Conservation (phyloP, 2,329 filamentous ascomycete genomes). For the Sordariomycetes sp. region DNA sequence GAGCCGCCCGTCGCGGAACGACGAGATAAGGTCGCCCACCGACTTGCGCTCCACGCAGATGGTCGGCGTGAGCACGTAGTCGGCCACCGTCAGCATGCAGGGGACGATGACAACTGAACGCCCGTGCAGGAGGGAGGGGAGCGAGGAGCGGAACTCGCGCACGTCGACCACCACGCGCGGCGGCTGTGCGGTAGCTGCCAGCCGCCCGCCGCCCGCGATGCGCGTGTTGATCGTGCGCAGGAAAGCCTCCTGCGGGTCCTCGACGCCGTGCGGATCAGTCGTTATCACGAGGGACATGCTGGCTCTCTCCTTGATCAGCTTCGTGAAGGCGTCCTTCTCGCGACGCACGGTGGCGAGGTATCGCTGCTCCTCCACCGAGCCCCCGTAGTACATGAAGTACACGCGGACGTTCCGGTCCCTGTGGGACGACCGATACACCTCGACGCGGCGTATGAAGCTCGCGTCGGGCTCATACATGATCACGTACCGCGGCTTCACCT, state of each 20-base stretch:
- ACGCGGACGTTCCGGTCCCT: conserved; percentile 79
- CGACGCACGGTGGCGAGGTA: conserved; percentile 83
- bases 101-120: conserved; percentile 82
- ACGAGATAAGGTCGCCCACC: conserved; percentile 80
- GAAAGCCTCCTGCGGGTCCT: conserved; percentile 85
- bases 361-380: conserved; percentile 89
- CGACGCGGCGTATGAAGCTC: conserved; percentile 85
- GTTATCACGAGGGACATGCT: conserved; percentile 86
- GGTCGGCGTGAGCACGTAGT: conserved; percentile 84
- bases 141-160: conserved; percentile 85
- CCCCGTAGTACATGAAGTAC: conserved; percentile 94
- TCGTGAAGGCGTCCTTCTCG: conserved; percentile 94
- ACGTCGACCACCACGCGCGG: conserved; percentile 92
- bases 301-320: conserved; percentile 86
- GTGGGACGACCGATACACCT: conserved; percentile 93
- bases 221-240: conserved; percentile 92
- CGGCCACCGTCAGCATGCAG: conserved; percentile 91
- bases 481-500: conserved; percentile 85
- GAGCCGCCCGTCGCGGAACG: conserved; percentile 82
- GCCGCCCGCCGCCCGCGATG: conserved; percentile 83
- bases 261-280: conserved; percentile 50
- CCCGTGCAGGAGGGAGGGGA: conserved; percentile 85
- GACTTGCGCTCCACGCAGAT: conserved; percentile 96
- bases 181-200: conserved; percentile 74
- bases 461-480: conserved; percentile 98